Evolutionary conservation across 2,329 filamentous ascomycete genomes (phyloP).

Genomic region (Neopestalotiopsis clavispora): DNA sequence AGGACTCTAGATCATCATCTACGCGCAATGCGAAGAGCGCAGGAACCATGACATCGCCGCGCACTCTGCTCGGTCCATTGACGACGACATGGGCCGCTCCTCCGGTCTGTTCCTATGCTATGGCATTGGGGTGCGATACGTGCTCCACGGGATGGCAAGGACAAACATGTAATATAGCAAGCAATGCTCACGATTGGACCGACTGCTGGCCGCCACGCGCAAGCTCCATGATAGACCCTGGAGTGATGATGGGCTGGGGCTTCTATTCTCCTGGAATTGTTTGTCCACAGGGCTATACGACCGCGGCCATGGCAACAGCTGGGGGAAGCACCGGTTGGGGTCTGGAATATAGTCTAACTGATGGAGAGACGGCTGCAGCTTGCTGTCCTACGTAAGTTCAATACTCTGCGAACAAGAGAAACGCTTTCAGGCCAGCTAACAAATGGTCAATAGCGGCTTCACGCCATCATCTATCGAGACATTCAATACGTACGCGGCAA

Average conservation of each 20-base stretch:
- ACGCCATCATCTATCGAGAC: slow-evolving; percentile 3
- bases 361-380: slow-evolving; percentile 19
- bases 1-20: not conserved
- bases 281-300: slow-evolving; percentile 26
- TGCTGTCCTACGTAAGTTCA: slow-evolving; percentile 18
- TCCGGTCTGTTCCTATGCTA: slow-evolving; percentile 24
- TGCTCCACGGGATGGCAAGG: slow-evolving; percentile 25
- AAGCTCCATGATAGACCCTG: slow-evolving; percentile 18
- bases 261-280: slow-evolving; percentile 27
- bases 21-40: not conserved
- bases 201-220: slow-evolving; percentile 28
- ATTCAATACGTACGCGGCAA: slow-evolving; percentile 12
- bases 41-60: slow-evolving; percentile 14
- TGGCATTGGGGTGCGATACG: slow-evolving; percentile 22
- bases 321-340: slow-evolving; percentile 16
- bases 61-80: slow-evolving; percentile 25
- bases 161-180: slow-evolving; percentile 24
- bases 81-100: slow-evolving; percentile 26
- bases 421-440: not conserved
- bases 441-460: slow-evolving; percentile 2
- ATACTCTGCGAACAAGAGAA: no score
- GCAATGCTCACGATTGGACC: slow-evolving; percentile 23
- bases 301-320: slow-evolving; percentile 23
- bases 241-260: slow-evolving; percentile 25
- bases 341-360: slow-evolving; percentile 5